Percentiles rank a stretch among this genome's conserved stretches.
These are phyloP conservation scores for Trifolium fragiferum DNA, from an alignment of 306 rosid species.

Conservation along the genomic window DNA sequence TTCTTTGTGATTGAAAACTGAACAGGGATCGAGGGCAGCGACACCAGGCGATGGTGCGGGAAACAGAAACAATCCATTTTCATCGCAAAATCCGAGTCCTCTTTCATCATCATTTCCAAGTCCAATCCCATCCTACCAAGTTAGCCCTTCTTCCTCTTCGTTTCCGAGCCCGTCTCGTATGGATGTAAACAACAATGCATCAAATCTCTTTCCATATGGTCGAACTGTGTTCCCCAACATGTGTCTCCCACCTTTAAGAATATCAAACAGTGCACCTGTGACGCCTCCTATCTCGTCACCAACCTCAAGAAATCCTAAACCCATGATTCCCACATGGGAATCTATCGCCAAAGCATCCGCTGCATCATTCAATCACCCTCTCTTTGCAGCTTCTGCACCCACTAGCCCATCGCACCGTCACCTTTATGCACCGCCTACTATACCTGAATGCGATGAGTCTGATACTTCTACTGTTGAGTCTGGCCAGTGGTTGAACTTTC, in stretches of 20 bases:
- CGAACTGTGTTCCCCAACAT: constrained; percentile 59
- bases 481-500: constrained; percentile 76
- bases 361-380: constrained; percentile 64
- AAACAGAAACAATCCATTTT: constrained; percentile 65
- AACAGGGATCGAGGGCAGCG: constrained; percentile 67
- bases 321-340: constrained; percentile 82
- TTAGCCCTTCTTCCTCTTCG: constrained; percentile 88
- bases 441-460: constrained; percentile 88
- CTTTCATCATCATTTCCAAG: constrained; percentile 76
- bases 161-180: constrained; percentile 78
- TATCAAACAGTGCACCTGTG: constrained; percentile 93
- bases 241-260: constrained; percentile 71
- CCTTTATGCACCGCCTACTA: constrained; percentile 71
- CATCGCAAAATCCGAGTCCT: constrained; percentile 84
- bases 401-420: constrained; percentile 90
- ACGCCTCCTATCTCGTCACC: constrained; percentile 93
- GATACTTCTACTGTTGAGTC: constrained; percentile 87
- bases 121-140: constrained; percentile 91
- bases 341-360: constrained; percentile 75
- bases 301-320: constrained; percentile 74
- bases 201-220: constrained; percentile 61
- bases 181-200: constrained; percentile 57
- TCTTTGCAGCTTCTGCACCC: constrained; percentile 89
- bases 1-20: constrained; percentile 10
- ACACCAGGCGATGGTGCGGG: constrained; percentile 57